Evolutionary conservation across 1,284 basidiomycete genomes (phyloP).

Genomic region (Irpex sp.): DNA sequence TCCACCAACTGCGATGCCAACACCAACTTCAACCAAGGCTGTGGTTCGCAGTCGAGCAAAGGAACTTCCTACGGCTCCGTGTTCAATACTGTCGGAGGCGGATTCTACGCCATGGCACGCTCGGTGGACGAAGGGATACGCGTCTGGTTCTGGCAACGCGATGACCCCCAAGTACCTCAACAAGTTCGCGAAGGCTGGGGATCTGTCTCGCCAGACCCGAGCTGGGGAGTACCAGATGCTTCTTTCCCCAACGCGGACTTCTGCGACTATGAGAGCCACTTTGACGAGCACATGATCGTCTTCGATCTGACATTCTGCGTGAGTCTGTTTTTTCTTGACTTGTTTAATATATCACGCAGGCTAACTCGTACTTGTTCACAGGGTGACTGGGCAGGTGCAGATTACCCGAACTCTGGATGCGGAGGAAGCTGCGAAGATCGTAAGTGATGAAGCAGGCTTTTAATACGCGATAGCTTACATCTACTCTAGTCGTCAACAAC

Average conservation of each 20-base stretch:
- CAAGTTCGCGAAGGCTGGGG: slow-evolving; percentile 27
- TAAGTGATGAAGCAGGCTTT: slow-evolving; percentile 24
- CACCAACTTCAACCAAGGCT: slow-evolving; percentile 54
- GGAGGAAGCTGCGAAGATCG: slow-evolving; percentile 32
- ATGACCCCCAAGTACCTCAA: slow-evolving; percentile 33
- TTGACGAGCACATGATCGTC: slow-evolving; percentile 45
- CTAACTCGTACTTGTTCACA: slow-evolving; percentile 15
- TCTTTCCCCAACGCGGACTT: slow-evolving; percentile 38
- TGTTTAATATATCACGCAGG: background rate
- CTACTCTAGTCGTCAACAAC: slow-evolving; percentile 30
- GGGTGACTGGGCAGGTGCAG: slow-evolving; percentile 49
- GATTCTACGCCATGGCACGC: slow-evolving; percentile 44
- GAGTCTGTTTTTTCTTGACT: slow-evolving; percentile 17
- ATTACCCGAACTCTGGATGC: slow-evolving; percentile 13
- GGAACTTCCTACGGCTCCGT: slow-evolving; percentile 41
- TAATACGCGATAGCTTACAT: background rate
- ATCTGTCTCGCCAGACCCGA: slow-evolving; percentile 28
- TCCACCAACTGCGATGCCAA: slow-evolving; percentile 46
- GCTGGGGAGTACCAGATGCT: slow-evolving; percentile 45
- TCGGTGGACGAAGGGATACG: slow-evolving; percentile 34
- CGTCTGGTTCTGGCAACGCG: slow-evolving; percentile 52
- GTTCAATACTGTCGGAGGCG: slow-evolving; percentile 51
- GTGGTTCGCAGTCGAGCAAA: slow-evolving; percentile 44
- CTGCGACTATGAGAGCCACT: slow-evolving; percentile 41
- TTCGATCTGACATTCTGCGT: slow-evolving; percentile 53